Base-by-base conservation (phyloP, 2,329 filamentous ascomycete species). In the Alternaria sp. region DNA sequence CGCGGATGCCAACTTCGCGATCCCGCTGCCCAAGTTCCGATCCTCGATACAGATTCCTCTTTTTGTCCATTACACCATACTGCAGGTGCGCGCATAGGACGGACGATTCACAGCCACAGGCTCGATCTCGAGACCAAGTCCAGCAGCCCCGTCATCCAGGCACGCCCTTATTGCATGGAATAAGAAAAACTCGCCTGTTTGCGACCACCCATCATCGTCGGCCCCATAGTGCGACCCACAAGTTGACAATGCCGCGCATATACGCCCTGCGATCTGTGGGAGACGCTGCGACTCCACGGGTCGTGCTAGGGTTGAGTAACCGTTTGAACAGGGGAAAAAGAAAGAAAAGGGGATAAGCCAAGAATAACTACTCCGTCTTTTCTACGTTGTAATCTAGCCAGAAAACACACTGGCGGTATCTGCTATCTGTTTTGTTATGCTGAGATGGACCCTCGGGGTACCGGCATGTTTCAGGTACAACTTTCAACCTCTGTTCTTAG, bases 1-100 rank as follows among this genome's bases (percentile, higher is more conserved):
- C 11, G 31, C 14, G 13, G 28, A 39, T n/a, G 26, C 17, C 40
- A 28, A 9, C 17, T n/a, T 33, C 31, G 24, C 55, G 51, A 58
- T 58, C 44, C 40, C 44, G 28, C n/a, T 54, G 50, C 17, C 17
- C 40, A 58, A 54, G n/a, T 10, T 29, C 37, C 55, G 55, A 58
- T 58, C 44, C 51, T 54, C 51, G 24, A 58, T 17, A 48, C 26
- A 37, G 44, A 41, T 50, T 49, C 13, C 55, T 58, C 42, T 21
- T 54, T 36, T 31, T 13, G 39, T 29, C 26, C 39, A 13, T 29
- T 17, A 17, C 31, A 53, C 29, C 28, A 36, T 17, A 33, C 28
- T 41, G 23, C 34, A 34, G 17, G 24, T 14, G 3, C 39, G 14
- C 13, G 9, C 10, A 14, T 23, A 17, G 23, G 23, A 34, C 50